phyloP scores from a whole-genome alignment of 1,284 basidiomycete species.

The Mycena sp. region DNA sequence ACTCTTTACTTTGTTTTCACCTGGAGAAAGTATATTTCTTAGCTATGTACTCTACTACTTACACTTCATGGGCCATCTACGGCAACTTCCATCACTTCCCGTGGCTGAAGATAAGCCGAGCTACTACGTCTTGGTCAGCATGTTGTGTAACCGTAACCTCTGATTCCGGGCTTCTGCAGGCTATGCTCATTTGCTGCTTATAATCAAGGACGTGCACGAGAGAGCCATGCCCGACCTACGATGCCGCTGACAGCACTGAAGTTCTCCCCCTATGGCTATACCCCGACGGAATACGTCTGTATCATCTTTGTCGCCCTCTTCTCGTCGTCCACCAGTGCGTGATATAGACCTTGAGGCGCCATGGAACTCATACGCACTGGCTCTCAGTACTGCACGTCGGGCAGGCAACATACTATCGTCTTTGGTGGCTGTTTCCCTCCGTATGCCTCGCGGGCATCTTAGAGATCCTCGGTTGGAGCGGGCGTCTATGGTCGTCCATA shows the following conservation, averaged over 20 bases:
- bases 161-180: too few relatives aligned
- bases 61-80: too few relatives aligned
- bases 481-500: slow-evolving; percentile 47
- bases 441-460: slow-evolving; percentile 56
- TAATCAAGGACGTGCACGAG: too few relatives aligned
- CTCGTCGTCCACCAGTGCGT: slow-evolving; percentile 44
- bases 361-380: neutral
- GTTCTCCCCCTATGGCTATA: slow-evolving; percentile 47
- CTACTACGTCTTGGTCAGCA: too few relatives aligned
- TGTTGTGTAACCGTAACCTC: too few relatives aligned
- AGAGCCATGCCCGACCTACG: too few relatives aligned
- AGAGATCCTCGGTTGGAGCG: slow-evolving; percentile 62
- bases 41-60: too few relatives aligned
- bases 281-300: slow-evolving; percentile 48
- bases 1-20: too few relatives aligned
- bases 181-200: too few relatives aligned
- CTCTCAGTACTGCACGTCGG: slow-evolving; percentile 50
- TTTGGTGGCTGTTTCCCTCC: slow-evolving; percentile 65
- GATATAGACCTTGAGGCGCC: neutral
- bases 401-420: slow-evolving; percentile 53
- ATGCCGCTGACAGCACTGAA: neutral
- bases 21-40: too few relatives aligned
- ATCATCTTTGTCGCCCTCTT: slow-evolving; percentile 50
- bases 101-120: too few relatives aligned
- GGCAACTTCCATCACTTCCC: too few relatives aligned